These are phyloP conservation scores for Cicer bijugum DNA, from an alignment of 306 rosid species.

Conservation along the genomic window DNA sequence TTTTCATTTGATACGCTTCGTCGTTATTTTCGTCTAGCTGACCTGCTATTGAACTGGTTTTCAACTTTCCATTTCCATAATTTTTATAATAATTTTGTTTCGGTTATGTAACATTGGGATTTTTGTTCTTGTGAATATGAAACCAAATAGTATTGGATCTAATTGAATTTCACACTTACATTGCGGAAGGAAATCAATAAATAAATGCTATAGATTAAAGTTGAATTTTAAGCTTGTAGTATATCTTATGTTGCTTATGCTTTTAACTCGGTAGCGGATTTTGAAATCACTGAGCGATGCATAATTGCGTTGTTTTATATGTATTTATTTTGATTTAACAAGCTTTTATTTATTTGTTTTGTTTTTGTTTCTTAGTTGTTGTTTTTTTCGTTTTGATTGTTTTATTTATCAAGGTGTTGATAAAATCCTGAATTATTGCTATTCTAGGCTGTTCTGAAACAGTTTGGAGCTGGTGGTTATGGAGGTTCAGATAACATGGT, in stretches of 20 bases:
- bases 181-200: slow-evolving; percentile 26
- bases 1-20: slow-evolving; percentile 4
- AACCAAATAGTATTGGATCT: slow-evolving; percentile 39
- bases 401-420: slow-evolving; percentile 25
- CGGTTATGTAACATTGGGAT: not conserved
- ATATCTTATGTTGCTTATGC: slow-evolving; percentile 20
- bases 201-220: not conserved
- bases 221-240: slow-evolving; percentile 26
- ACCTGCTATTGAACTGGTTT: not conserved
- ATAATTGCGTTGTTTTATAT: not conserved
- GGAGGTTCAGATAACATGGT: slow-evolving; percentile 86
- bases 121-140: slow-evolving; percentile 28
- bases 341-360: not conserved
- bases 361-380: not conserved
- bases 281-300: slow-evolving; percentile 11
- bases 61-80: not conserved
- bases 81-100: slow-evolving; percentile 1
- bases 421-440: slow-evolving; percentile 30
- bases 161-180: slow-evolving; percentile 30
- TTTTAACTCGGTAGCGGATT: slow-evolving; percentile 5
- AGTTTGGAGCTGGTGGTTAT: slow-evolving; percentile 84
- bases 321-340: slow-evolving; percentile 3
- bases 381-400: not conserved
- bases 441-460: slow-evolving; percentile 85
- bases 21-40: slow-evolving; percentile 9